These are phyloP conservation scores for Diddensiella santjacobensis DNA, from an alignment of 805 yeast species.

Conservation along the genomic window DNA sequence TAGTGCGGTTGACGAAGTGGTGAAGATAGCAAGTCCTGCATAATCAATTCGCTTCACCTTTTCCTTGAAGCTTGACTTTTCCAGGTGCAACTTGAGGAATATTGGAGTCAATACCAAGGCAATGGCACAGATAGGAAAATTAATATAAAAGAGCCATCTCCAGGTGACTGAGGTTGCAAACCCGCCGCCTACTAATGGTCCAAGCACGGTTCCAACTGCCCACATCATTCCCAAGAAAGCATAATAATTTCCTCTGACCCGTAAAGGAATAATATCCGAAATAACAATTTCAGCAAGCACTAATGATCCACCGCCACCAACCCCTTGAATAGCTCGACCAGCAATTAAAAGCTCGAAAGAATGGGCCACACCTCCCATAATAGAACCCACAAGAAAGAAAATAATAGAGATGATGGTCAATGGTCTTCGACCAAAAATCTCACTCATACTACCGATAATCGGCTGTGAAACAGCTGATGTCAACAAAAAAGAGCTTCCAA, in stretches of 20 bases:
- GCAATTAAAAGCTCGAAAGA: constrained; percentile 61
- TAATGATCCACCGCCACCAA: constrained; percentile 53
- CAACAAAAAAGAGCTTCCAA: constrained; percentile 29
- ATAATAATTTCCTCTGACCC: constrained; percentile 54
- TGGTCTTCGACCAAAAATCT: constrained; percentile 41
- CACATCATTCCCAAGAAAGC: constrained; percentile 37
- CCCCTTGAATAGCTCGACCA: constrained; percentile 58
- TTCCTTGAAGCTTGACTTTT: constrained; percentile 39
- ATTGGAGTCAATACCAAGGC: constrained; percentile 31
- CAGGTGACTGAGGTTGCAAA: constrained; percentile 57
- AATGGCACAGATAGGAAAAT: constrained; percentile 61
- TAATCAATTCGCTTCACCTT: constrained; percentile 50
- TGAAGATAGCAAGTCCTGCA: constrained; percentile 42
- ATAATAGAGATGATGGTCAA: constrained; percentile 46
- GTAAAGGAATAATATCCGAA: constrained; percentile 51
- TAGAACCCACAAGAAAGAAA: constrained; percentile 60
- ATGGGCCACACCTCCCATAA: constrained; percentile 51
- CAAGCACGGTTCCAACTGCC: constrained; percentile 35
- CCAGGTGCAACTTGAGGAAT: constrained; percentile 34
- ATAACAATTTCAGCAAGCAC: constrained; percentile 50
- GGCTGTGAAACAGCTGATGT: constrained; percentile 20
- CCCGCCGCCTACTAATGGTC: constrained; percentile 67
- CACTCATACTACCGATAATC: constrained; percentile 10
- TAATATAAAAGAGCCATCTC: constrained; percentile 76
- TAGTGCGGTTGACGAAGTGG: constrained; percentile 38